A percentile compares a stretch with the other conserved stretches of the same genome.
These are phyloP conservation scores for Phytophthora macrochlamydospora DNA, from an alignment of 352 stramenopile species.

Conservation along the genomic window DNA sequence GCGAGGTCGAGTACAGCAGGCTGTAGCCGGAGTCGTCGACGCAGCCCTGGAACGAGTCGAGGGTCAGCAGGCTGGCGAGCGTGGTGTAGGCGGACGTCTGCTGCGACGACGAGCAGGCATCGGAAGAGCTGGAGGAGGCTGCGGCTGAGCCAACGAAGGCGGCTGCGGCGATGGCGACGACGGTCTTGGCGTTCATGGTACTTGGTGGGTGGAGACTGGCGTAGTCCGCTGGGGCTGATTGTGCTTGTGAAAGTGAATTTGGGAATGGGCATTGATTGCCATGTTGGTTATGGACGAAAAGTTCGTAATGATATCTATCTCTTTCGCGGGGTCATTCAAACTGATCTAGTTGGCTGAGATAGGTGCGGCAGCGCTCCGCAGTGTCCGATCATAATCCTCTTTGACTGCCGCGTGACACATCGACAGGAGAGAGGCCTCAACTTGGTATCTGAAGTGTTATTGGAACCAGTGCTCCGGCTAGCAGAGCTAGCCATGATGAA, in stretches of 20 bases:
- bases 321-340: no score
- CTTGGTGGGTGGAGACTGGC: slow-evolving; percentile 3
- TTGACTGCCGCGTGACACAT: not conserved
- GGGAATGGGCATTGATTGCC: not conserved
- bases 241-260: slow-evolving; percentile 1
- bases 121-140: slow-evolving; percentile 12
- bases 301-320: no score
- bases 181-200: slow-evolving; percentile 25
- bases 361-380: slow-evolving; percentile 4
- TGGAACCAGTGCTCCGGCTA: no score
- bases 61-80: slow-evolving; percentile 26
- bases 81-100: slow-evolving; percentile 27
- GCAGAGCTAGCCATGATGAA: no score
- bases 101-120: slow-evolving; percentile 13
- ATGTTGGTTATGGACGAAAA: not conserved
- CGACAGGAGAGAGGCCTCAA: not conserved
- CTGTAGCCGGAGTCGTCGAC: slow-evolving; percentile 34
- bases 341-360: not conserved
- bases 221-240: not conserved
- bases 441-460: not conserved
- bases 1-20: slow-evolving; percentile 32
- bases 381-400: not conserved
- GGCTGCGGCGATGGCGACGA: slow-evolving; percentile 14
- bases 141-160: slow-evolving; percentile 14
- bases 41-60: slow-evolving; percentile 29